A percentile compares a stretch with the other conserved stretches of the same genome.
Conservation (phyloP, 108 stramenopile genomes). For the Fragilariopsis cylindrus region DNA sequence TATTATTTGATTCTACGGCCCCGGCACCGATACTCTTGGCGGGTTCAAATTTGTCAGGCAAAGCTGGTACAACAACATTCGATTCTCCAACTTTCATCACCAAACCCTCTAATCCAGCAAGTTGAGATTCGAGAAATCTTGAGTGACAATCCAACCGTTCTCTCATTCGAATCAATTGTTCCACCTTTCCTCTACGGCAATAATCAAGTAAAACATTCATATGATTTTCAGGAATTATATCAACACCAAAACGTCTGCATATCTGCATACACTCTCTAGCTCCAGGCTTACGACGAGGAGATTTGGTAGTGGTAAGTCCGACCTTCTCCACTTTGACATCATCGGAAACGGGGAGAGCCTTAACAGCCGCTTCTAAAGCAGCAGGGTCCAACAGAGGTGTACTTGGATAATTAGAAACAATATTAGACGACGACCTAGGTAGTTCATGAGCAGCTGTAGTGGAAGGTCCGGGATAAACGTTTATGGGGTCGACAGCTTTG, state of each 20-base stretch:
- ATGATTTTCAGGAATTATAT: constrained; percentile 65
- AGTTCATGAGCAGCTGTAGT: constrained; percentile 4
- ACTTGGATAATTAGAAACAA: background rate
- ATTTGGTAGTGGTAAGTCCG: constrained; percentile 19
- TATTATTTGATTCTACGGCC: background rate
- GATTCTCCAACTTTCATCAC: constrained; percentile 66
- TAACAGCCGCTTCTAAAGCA: constrained; percentile 20
- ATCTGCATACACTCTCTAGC: constrained; percentile 91
- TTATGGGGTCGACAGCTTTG: constrained; percentile 4
- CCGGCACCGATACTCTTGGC: background rate
- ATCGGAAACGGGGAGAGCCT: constrained; percentile 13
- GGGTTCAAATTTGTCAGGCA: constrained; percentile 18
- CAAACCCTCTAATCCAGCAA: constrained; percentile 78
- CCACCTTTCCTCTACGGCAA: constrained; percentile 82
- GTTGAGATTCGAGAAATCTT: constrained; percentile 72
- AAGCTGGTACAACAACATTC: constrained; percentile 41
- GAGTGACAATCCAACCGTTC: constrained; percentile 87
- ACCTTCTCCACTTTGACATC: constrained; percentile 3
- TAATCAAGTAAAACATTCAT: constrained; percentile 84
- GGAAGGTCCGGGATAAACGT: constrained; percentile 3
- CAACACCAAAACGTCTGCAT: constrained; percentile 64
- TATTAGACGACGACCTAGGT: background rate
- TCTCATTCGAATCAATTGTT: constrained; percentile 87
- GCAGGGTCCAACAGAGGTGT: constrained; percentile 12
- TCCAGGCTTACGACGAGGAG: constrained; percentile 84